phyloP scores from a whole-genome alignment of 805 yeast genomes.

The Novakomyces olei region DNA sequence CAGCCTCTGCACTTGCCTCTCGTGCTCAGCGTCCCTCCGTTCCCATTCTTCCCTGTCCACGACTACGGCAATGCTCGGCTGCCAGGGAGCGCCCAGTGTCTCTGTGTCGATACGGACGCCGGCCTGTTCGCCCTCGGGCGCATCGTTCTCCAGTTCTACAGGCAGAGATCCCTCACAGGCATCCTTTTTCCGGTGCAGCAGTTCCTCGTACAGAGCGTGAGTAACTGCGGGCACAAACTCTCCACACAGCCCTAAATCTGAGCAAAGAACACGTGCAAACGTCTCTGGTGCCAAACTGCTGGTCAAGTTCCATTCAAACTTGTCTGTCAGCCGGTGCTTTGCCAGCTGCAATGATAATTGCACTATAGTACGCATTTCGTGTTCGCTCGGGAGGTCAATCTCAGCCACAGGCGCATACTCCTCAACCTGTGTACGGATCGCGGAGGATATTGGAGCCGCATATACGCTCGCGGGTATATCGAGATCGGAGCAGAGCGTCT shows the following conservation, averaged over 20 bases:
- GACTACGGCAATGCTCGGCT: conserved; percentile 56
- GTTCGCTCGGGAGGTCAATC: conserved; percentile 31
- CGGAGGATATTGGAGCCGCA: conserved; percentile 40
- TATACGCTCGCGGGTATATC: conserved; percentile 41
- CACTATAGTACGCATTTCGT: conserved; percentile 51
- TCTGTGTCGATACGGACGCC: conserved; percentile 57
- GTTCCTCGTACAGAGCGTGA: conserved; percentile 61
- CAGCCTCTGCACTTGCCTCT: conserved; percentile 70
- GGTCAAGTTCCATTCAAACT: conserved; percentile 77
- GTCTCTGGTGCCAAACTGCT: conserved; percentile 40
- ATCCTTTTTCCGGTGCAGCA: conserved; percentile 58
- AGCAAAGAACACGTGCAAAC: conserved; percentile 63
- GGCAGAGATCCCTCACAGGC: conserved; percentile 46
- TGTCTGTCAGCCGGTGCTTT: conserved; percentile 68
- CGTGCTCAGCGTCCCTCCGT: conserved; percentile 83
- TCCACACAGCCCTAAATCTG: conserved; percentile 60
- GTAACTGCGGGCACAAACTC: conserved; percentile 84
- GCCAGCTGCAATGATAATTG: conserved; percentile 66
- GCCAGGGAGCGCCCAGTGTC: conserved; percentile 61
- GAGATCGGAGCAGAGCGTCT: conserved; percentile 57
- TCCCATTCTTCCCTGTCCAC: conserved; percentile 85
- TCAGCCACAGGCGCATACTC: conserved; percentile 44
- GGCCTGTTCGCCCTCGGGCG: conserved; percentile 38
- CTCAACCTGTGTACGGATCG: conserved; percentile 62
- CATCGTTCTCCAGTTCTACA: conserved; percentile 30